These are phyloP conservation scores for Theileria equi DNA, from an alignment of 169 alveolate genomes.

Conservation along the genomic window DNA sequence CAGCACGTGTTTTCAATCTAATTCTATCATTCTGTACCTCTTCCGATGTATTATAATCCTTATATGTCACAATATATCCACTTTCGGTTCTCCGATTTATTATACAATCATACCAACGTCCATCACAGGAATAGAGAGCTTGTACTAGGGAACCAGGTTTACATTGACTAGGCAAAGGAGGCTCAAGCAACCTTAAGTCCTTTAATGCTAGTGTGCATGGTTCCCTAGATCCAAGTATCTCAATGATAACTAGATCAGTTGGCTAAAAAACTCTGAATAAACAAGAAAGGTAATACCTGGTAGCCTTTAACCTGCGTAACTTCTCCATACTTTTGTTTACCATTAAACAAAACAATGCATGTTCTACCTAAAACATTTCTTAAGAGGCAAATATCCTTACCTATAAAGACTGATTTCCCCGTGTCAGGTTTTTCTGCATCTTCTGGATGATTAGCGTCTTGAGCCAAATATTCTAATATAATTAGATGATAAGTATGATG, in stretches of 20 bases:
- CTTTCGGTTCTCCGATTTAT: slow-evolving; percentile 64
- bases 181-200: slow-evolving; percentile 53
- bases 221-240: slow-evolving; percentile 50
- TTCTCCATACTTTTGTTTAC: slow-evolving; percentile 53
- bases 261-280: slow-evolving; percentile 8
- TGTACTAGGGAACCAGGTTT: slow-evolving; percentile 57
- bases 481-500: not conserved
- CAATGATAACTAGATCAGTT: slow-evolving; percentile 37
- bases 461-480: slow-evolving; percentile 8
- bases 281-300: not conserved
- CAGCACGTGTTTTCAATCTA: slow-evolving; percentile 14
- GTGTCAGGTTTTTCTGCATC: slow-evolving; percentile 11
- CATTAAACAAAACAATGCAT: slow-evolving; percentile 58
- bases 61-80: slow-evolving; percentile 68
- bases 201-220: slow-evolving; percentile 47
- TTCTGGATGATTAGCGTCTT: slow-evolving; percentile 14
- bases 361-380: slow-evolving; percentile 18
- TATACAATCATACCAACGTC: slow-evolving; percentile 75
- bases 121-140: slow-evolving; percentile 54
- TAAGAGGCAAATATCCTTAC: not conserved
- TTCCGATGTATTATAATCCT: slow-evolving; percentile 73
- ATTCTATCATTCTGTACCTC: slow-evolving; percentile 65
- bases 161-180: slow-evolving; percentile 51
- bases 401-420: slow-evolving; percentile 2
- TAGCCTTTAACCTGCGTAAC: slow-evolving; percentile 46